Evolutionary conservation across 78 protist genomes (phyloP).

Genomic region (Bigelowiella natans): DNA sequence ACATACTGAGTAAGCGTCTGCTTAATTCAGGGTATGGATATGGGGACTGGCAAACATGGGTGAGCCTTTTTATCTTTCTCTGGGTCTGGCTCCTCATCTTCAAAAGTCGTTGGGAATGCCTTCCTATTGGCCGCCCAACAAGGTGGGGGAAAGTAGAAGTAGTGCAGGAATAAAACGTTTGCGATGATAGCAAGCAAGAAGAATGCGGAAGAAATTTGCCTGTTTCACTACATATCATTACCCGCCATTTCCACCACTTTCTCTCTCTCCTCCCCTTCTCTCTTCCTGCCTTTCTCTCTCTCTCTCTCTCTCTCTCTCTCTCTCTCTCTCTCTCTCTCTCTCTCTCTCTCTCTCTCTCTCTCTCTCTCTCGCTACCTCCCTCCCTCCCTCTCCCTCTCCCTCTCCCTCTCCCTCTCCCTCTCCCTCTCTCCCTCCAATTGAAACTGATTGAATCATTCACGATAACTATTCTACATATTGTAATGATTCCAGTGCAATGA

Average conservation of each 20-base stretch:
- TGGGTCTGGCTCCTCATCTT: not conserved
- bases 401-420: not conserved
- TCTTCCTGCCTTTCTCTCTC: not conserved
- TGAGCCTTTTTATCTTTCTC: too few relatives aligned
- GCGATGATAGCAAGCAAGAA: not conserved
- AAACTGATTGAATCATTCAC: not conserved
- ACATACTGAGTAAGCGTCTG: too few relatives aligned
- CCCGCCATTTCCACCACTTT: not conserved
- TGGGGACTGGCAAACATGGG: too few relatives aligned
- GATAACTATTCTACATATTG: not conserved
- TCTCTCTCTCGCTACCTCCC: not conserved
- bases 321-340: not conserved
- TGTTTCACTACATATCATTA: not conserved
- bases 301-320: not conserved
- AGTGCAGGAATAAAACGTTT: not conserved
- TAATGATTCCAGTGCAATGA: not conserved
- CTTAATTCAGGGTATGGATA: too few relatives aligned
- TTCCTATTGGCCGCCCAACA: not conserved
- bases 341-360: not conserved
- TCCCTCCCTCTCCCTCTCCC: not conserved
- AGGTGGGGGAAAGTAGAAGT: not conserved
- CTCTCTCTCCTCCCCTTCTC: not conserved
- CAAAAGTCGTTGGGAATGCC: not conserved
- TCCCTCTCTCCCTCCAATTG: not conserved
- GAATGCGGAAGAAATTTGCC: not conserved